A percentile compares a stretch with the other conserved stretches of the same genome.
Conservation (phyloP, 352 stramenopile species). For the Pilasporangium apinafurcum region DNA sequence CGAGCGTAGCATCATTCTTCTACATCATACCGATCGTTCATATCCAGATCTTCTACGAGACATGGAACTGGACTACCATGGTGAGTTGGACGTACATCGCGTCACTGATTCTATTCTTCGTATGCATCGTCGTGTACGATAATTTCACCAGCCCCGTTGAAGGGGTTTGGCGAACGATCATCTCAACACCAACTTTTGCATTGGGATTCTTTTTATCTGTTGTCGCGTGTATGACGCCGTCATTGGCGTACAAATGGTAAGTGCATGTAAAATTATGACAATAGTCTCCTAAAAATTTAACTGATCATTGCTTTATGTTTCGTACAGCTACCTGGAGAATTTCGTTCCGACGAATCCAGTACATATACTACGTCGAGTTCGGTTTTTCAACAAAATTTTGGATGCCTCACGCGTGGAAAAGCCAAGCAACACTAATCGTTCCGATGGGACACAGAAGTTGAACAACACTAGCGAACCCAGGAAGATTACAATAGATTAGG, state of each 20-base stretch:
- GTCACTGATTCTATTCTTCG: conserved; percentile 45
- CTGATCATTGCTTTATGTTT: too few species aligned
- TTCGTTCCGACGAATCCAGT: conserved; percentile 68
- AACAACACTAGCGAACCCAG: conserved; percentile 7
- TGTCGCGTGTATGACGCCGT: conserved; percentile 44
- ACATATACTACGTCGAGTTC: conserved; percentile 63
- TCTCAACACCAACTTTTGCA: conserved; percentile 44
- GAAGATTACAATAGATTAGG: background rate
- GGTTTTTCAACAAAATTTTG: conserved; percentile 68
- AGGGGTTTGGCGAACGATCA: conserved; percentile 30
- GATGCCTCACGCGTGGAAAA: conserved; percentile 37
- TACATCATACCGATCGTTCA: conserved; percentile 92
- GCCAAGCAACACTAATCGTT: too few species aligned
- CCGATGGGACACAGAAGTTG: too few species aligned
- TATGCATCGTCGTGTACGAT: conserved; percentile 53
- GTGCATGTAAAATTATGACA: too few species aligned
- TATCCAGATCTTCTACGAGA: conserved; percentile 77
- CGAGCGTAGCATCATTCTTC: conserved; percentile 91
- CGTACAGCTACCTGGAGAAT: conserved; percentile 65
- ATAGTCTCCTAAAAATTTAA: too few species aligned
- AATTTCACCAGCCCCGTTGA: conserved; percentile 32
- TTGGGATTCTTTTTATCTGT: conserved; percentile 41
- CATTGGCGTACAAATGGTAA: conserved; percentile 65
- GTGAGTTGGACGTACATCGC: conserved; percentile 30
- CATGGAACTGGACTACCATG: conserved; percentile 68